Conservation (phyloP, 169 alveolate species). For the Cryptosporidium meleagridis region DNA sequence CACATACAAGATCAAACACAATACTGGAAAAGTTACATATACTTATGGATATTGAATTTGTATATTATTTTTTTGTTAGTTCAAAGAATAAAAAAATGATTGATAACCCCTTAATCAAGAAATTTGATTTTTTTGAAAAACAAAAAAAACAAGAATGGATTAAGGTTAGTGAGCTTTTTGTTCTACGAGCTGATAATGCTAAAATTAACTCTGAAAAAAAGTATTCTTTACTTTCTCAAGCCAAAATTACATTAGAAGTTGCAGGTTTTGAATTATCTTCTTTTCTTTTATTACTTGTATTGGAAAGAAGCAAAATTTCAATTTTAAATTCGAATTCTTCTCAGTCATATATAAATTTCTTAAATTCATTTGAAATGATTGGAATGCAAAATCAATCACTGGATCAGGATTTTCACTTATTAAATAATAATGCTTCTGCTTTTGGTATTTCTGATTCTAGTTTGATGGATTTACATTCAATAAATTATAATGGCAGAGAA, state of each 20-base stretch:
- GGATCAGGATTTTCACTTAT: not conserved
- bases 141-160: slow-evolving; percentile 16
- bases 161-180: slow-evolving; percentile 28
- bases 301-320: slow-evolving; percentile 40
- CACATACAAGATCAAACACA: not conserved
- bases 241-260: slow-evolving; percentile 43
- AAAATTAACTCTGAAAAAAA: slow-evolving; percentile 13
- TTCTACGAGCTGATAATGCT: slow-evolving; percentile 35
- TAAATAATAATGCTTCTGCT: not conserved
- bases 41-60: slow-evolving; percentile 62
- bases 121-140: not conserved
- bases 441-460: slow-evolving; percentile 13
- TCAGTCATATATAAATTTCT: slow-evolving; percentile 11
- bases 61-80: slow-evolving; percentile 14
- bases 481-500: not conserved
- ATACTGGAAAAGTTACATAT: slow-evolving; percentile 44
- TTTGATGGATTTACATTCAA: slow-evolving; percentile 5
- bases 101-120: not conserved
- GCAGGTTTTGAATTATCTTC: slow-evolving; percentile 47
- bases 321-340: slow-evolving; percentile 3
- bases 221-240: slow-evolving; percentile 39
- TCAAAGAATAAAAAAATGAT: not conserved
- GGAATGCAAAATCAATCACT: not conserved
- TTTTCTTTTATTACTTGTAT: slow-evolving; percentile 33
- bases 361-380: slow-evolving; percentile 63